These are phyloP conservation scores for Zopfochytrium polystomum DNA, from an alignment of 371 early-diverging fungal genomes.

Conservation along the genomic window DNA sequence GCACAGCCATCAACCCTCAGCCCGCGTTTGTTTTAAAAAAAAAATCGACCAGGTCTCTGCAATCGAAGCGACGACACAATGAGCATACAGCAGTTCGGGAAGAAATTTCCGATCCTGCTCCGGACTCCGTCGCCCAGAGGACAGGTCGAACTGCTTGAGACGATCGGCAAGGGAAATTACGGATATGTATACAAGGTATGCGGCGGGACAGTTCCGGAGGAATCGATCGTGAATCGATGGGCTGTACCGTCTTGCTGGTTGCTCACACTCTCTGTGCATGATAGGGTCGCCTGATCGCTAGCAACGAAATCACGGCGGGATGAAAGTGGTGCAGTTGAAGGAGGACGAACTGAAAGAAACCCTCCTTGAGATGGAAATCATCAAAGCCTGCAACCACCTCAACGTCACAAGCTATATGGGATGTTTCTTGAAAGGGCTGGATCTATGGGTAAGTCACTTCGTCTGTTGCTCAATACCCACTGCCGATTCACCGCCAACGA, in stretches of 20 bases:
- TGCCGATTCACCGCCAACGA: too few species aligned
- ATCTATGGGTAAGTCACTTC: slow-evolving; percentile 55
- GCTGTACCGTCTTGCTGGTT: too few species aligned
- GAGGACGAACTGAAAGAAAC: slow-evolving; percentile 61
- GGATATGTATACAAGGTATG: slow-evolving; percentile 60
- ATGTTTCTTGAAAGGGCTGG: slow-evolving; percentile 53
- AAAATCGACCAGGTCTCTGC: too few species aligned
- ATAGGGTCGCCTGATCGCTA: slow-evolving; percentile 47
- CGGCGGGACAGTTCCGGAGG: too few species aligned
- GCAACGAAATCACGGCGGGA: slow-evolving; percentile 58
- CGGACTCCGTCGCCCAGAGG: slow-evolving; percentile 51
- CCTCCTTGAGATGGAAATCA: slow-evolving; percentile 58
- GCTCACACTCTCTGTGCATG: too few species aligned
- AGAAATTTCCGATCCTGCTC: slow-evolving; percentile 54
- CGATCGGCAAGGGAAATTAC: slow-evolving; percentile 61
- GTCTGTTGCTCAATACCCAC: too few species aligned
- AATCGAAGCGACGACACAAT: slow-evolving; percentile 24
- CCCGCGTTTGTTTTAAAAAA: too few species aligned
- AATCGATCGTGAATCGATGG: too few species aligned
- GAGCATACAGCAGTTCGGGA: slow-evolving; percentile 51
- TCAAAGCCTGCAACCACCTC: slow-evolving; percentile 50
- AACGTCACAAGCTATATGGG: slow-evolving; percentile 52
- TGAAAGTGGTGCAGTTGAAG: slow-evolving; percentile 57
- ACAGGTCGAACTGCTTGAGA: slow-evolving; percentile 57
- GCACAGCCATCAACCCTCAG: too few species aligned